Conservation (phyloP, 768 basidiomycete genomes). For the Coprinellus micaceus region DNA sequence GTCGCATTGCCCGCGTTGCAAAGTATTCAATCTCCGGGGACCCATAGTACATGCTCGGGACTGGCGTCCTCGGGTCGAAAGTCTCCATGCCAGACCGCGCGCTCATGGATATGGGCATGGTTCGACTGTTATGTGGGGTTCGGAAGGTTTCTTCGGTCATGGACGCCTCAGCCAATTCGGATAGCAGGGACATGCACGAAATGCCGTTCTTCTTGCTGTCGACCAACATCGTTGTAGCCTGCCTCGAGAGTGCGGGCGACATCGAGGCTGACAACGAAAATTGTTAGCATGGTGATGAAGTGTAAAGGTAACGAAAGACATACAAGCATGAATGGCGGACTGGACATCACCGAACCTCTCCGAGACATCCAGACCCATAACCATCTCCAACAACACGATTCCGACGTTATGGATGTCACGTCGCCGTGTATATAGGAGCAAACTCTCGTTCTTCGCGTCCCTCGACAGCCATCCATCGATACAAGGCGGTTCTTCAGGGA, state of each 20-base stretch:
- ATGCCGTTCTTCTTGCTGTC: constrained; percentile 53
- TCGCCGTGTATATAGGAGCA: constrained; percentile 67
- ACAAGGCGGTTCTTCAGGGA: constrained; percentile 34
- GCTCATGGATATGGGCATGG: constrained; percentile 24
- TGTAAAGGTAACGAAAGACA: constrained; percentile 16
- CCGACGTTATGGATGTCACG: constrained; percentile 84
- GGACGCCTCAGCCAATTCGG: constrained; percentile 47
- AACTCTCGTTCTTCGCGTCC: constrained; percentile 74
- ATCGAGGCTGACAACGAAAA: constrained; percentile 41
- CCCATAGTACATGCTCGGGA: constrained; percentile 37
- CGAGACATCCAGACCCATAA: constrained; percentile 71
- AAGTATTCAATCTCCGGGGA: constrained; percentile 73
- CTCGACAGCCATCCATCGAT: constrained; percentile 59
- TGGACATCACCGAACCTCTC: constrained; percentile 52
- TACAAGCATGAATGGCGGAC: constrained; percentile 56
- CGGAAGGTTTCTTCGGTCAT: constrained; percentile 9
- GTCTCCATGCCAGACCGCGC: constrained; percentile 16
- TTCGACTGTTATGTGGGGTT: constrained; percentile 21
- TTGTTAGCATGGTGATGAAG: background rate
- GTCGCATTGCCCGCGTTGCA: constrained; percentile 27
- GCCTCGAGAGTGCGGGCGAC: constrained; percentile 47
- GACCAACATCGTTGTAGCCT: constrained; percentile 58
- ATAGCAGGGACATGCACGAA: constrained; percentile 55
- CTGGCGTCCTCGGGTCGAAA: constrained; percentile 45
- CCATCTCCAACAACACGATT: constrained; percentile 79